Percentiles rank a stretch among this genome's conserved stretches.
These are phyloP conservation scores for Colletotrichum sp. DNA, from an alignment of 2,329 filamentous ascomycete genomes.

Conservation along the genomic window DNA sequence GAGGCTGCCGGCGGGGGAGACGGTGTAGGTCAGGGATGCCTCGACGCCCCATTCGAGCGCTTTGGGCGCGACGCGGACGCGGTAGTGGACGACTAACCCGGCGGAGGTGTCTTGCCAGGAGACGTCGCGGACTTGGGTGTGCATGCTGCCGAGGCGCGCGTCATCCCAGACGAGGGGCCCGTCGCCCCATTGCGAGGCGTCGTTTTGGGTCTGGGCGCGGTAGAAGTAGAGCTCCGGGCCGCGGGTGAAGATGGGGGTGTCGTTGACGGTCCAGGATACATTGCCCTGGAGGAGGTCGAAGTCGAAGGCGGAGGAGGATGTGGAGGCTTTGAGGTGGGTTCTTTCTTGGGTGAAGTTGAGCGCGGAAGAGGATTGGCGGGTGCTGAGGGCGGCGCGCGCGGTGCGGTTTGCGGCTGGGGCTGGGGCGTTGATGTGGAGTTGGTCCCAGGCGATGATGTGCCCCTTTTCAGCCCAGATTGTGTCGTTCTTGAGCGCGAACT, in stretches of 20 bases:
- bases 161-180: neutral
- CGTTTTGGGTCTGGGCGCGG: constrained; percentile 22
- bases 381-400: neutral
- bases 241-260: constrained; percentile 14
- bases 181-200: constrained; percentile 8
- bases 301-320: constrained; percentile 4
- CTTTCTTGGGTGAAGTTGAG: neutral
- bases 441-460: constrained; percentile 22
- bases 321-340: neutral
- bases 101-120: constrained; percentile 21
- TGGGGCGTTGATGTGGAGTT: constrained; percentile 15
- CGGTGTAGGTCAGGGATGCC: constrained; percentile 41
- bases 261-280: constrained; percentile 17
- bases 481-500: constrained; percentile 10
- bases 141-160: neutral
- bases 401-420: neutral
- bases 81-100: constrained; percentile 33
- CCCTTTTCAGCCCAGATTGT: constrained; percentile 17
- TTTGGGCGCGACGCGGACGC: constrained; percentile 48
- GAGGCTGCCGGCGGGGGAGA: constrained; percentile 36
- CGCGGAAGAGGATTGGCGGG: neutral
- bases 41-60: constrained; percentile 48
- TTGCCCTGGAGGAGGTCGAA: constrained; percentile 23
- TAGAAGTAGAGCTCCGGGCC: constrained; percentile 22
- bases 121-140: constrained; percentile 17